A percentile compares a stretch with the other conserved stretches of the same genome.
Conservation (phyloP, 805 yeast species). For the Candida xyloterini region DNA sequence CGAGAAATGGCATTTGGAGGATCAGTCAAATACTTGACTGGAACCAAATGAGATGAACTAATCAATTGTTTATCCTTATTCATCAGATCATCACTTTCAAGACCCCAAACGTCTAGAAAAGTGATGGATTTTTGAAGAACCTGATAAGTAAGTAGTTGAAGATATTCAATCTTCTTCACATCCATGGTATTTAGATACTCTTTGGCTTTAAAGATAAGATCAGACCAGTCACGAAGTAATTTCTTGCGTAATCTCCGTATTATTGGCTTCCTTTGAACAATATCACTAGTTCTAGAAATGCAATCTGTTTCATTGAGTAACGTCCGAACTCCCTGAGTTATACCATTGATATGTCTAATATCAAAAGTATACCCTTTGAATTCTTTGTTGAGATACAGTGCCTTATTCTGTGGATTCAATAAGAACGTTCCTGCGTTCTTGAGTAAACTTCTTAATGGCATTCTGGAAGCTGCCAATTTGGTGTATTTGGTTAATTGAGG, state of each 20-base stretch:
- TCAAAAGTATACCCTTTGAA: conserved; percentile 50
- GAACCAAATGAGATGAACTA: conserved; percentile 10
- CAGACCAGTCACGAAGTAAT: conserved; percentile 77
- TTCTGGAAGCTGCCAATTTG: conserved; percentile 39
- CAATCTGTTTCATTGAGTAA: conserved; percentile 68
- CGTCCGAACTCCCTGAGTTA: conserved; percentile 69
- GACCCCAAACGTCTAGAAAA: conserved; percentile 70
- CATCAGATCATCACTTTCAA: conserved; percentile 50
- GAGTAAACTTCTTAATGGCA: conserved; percentile 54
- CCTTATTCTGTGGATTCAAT: conserved; percentile 57
- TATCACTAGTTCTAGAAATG: conserved; percentile 67
- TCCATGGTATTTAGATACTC: conserved; percentile 66
- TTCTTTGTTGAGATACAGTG: conserved; percentile 32
- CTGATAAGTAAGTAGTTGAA: conserved; percentile 63
- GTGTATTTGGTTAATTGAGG: conserved; percentile 18
- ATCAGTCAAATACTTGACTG: conserved; percentile 42
- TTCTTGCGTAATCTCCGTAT: conserved; percentile 65
- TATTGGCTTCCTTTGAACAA: conserved; percentile 59
- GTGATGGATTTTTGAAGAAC: conserved; percentile 62
- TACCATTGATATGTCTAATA: conserved; percentile 54
- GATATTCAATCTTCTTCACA: conserved; percentile 53
- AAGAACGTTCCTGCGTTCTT: conserved; percentile 65
- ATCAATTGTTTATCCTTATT: conserved; percentile 7
- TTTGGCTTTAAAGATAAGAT: conserved; percentile 70
- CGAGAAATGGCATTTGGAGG: conserved; percentile 66